Evolutionary conservation across 225 moss, liverwort and hornwort species (phyloP), one percentile per base, ranked within the genome.

Genomic region (Polytrichum commune): DNA sequence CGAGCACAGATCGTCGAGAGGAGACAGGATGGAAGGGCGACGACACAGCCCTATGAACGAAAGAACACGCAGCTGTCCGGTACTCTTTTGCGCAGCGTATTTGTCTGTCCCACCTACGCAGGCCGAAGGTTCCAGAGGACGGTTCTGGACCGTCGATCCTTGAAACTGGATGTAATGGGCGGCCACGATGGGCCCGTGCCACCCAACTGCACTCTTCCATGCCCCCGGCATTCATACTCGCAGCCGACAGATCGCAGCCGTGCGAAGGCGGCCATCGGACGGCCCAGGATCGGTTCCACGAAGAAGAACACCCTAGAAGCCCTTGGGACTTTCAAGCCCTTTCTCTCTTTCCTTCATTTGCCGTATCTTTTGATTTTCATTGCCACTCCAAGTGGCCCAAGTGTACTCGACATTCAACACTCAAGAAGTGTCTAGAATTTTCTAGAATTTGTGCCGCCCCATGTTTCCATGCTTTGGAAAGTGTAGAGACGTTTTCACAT

Each of bases 221-320:
- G 19, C 54, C 20, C 28, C 5, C 60, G 13, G 0, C 74, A 63
- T 19, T 29, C 8, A 4, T 4, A 58, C 54, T 46, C 13, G 3
- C 53, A 26, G 29, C 4, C 63, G 67, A 27, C 30, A 8, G 57
- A 80, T 75, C 75, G 58, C 9, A 0, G 25, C 53, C 75, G 72
- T 57, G 25, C 74, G 6, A 7, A 46, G 29, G 0, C 0, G 0
- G 0, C 0, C 29, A 80, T 80, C 80, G 67, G 67, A 75, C 62
- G 72, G 75, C 5, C 0, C 7, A 1, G 0, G 30, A 24, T 35
- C 1, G 29, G 28, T 57, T 71, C 28, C 55, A 0, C 25, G 3
- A 19, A 32, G 61, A 0, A 22, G 75, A 80, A 80, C 72, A 75
- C 67, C 75, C 75, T 80, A 75, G 80, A 80, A 80, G 67, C 57